phyloP scores from a whole-genome alignment of 805 yeast species.

The Tanozyma kutaoensis region DNA sequence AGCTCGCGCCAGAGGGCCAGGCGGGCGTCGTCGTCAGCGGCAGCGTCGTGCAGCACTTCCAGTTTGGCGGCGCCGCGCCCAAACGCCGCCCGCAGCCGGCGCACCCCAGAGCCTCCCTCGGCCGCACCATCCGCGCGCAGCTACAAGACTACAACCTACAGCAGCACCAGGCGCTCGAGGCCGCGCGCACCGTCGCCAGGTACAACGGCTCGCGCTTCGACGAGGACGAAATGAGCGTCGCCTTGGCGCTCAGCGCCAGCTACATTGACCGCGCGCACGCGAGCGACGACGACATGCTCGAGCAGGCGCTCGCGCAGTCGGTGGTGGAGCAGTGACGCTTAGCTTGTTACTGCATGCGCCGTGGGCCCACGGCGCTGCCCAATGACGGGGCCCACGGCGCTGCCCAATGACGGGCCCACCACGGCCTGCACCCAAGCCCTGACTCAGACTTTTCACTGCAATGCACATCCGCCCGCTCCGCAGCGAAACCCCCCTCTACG shows the following conservation, averaged over 20 bases:
- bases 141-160: constrained; percentile 22
- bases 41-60: constrained; percentile 7
- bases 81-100: constrained; percentile 1
- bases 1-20: constrained; percentile 5
- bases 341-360: too few relatives aligned
- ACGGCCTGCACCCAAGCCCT: too few relatives aligned
- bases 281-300: constrained; percentile 7
- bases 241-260: constrained; percentile 11
- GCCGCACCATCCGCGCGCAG: constrained; percentile 16
- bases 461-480: too few relatives aligned
- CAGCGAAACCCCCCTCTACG: too few relatives aligned
- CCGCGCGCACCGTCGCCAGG: constrained; percentile 20
- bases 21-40: constrained; percentile 7
- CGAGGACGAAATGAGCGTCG: constrained; percentile 13
- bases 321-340: constrained; percentile 4
- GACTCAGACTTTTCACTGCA: too few relatives aligned
- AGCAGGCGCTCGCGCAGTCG: constrained; percentile 8
- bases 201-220: constrained; percentile 30
- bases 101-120: constrained; percentile 1
- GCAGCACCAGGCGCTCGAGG: constrained; percentile 10
- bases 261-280: too few relatives aligned
- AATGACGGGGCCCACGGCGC: too few relatives aligned
- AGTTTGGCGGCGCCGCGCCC: constrained; percentile 4
- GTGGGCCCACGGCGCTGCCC: too few relatives aligned
- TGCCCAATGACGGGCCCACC: too few relatives aligned